These are phyloP conservation scores for Cytospora mali DNA, from an alignment of 2,329 filamentous ascomycete species.

Conservation along the genomic window DNA sequence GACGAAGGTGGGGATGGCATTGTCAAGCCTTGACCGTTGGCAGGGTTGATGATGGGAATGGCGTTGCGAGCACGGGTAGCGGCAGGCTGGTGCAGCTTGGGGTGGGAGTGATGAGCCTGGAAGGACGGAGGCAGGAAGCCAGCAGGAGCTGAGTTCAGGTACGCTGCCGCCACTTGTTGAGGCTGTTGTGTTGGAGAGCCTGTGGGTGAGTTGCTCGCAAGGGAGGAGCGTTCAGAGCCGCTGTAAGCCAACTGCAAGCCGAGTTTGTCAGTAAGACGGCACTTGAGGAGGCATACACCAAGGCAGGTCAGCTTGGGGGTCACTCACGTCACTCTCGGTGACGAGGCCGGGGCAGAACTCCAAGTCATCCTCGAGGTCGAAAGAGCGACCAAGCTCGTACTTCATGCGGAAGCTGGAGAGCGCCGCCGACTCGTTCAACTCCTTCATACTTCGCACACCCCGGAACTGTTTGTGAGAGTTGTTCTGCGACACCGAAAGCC, in stretches of 20 bases:
- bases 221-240: slow-evolving; percentile 84
- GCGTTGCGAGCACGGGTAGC: slow-evolving; percentile 90
- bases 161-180: slow-evolving; percentile 73
- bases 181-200: slow-evolving; percentile 89
- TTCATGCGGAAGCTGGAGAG: slow-evolving; percentile 79
- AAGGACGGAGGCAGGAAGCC: slow-evolving; percentile 67
- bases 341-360: slow-evolving; percentile 92
- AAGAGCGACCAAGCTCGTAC: slow-evolving; percentile 89
- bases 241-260: slow-evolving; percentile 45
- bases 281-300: not conserved
- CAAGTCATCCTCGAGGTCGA: slow-evolving; percentile 94
- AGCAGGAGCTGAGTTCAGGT: slow-evolving; percentile 69
- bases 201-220: slow-evolving; percentile 92
- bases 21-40: slow-evolving; percentile 70
- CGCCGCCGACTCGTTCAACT: slow-evolving; percentile 76
- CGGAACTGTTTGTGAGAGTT: slow-evolving; percentile 79
- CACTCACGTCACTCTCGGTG: slow-evolving; percentile 88
- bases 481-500: slow-evolving; percentile 79
- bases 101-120: slow-evolving; percentile 64
- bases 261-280: slow-evolving; percentile 39
- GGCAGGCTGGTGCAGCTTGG: slow-evolving; percentile 89
- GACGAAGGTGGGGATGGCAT: slow-evolving; percentile 86
- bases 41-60: slow-evolving; percentile 97
- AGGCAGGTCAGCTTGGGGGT: not conserved
- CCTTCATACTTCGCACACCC: slow-evolving; percentile 82